Evolutionary conservation across 2,329 filamentous ascomycete species (phyloP), one percentile per base, ranked within the genome.

Genomic region (Chaetomium strumarium): DNA sequence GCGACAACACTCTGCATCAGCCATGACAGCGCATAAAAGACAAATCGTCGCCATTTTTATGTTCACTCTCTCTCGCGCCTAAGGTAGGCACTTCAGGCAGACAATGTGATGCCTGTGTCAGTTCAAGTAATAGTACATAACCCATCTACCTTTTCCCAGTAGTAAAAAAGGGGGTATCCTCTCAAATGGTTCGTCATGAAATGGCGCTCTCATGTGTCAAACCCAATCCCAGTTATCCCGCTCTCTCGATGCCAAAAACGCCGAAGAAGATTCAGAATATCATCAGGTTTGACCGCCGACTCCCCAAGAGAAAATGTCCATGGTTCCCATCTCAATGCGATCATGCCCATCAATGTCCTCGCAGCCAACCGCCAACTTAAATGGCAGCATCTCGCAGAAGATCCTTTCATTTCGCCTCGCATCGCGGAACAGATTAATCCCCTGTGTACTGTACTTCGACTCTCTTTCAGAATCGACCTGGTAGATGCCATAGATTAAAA

Each of bases 151-250:
- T 45, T 3, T 3, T 40, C 51, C 47, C 46, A 29, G 37, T 8
- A 14, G n/a, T n/a, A n/a, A n/a, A n/a, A 53, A 49, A 53, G 53
- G 43, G 55, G 55, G 57, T 57, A 58, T 59, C 24, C 24, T 24
- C 52, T 51, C 52, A 43, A 43, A 46, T 51, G 47, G 46, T 52
- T 42, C 46, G 36, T 44, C 43, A 44, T 45, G 37, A 24, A 24
- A 39, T 53, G 44, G 48, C 49, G 42, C 30, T 52, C n/a, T n/a
- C n/a, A n/a, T 40, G n/a, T 43, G 43, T 24, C 44, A 49, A 36
- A n/a, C 36, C 46, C 12, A 34, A 8, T 34, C 19, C 51, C 49
- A 44, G 19, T 40, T 4, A 5, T 13, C 33, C 46, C 45, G n/a
- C 49, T 46, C 34, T 51, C 49, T 45, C 34, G 55, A 29, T 36